Conservation (phyloP, 306 rosid genomes). For the Lathyrus oleraceus region DNA sequence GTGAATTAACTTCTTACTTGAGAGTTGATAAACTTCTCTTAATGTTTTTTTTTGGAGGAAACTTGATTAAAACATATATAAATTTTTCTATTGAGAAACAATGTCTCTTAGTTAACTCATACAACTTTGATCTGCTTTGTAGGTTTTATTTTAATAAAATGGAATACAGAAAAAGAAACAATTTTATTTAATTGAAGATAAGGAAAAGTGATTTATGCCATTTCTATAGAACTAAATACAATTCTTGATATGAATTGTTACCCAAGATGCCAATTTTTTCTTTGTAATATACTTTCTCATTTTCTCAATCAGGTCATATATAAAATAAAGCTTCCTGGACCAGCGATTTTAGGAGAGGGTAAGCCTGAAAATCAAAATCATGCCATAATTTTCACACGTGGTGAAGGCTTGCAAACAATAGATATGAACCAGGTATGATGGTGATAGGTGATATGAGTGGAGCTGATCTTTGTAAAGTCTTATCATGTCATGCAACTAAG, state of each 20-base stretch:
- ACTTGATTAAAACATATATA: too few relatives aligned
- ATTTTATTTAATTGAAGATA: neutral
- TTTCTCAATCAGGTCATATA: conserved; percentile 66
- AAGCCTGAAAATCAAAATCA: conserved; percentile 99
- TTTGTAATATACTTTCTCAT: conserved; percentile 8
- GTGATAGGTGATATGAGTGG: conserved; percentile 2
- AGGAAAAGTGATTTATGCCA: neutral
- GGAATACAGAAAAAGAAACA: neutral
- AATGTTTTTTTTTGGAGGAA: too few relatives aligned
- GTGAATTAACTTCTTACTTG: neutral
- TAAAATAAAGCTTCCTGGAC: conserved; percentile 97
- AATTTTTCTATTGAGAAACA: neutral
- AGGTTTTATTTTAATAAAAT: neutral
- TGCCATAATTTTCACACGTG: conserved; percentile 94
- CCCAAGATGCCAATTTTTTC: neutral
- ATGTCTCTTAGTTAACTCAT: neutral
- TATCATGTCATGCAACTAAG: conserved; percentile 27
- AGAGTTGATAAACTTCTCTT: neutral
- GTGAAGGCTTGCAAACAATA: conserved; percentile 95
- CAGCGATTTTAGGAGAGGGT: conserved; percentile 95
- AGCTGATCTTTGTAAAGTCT: conserved; percentile 2
- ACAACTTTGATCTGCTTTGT: neutral
- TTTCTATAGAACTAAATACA: conserved; percentile 4
- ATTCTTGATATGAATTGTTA: conserved; percentile 9
- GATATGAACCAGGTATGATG: conserved; percentile 93